Percentiles rank a stretch among this genome's conserved stretches.
Conservation (phyloP, 2,329 filamentous ascomycete genomes). For the Colletotrichum trifolii region DNA sequence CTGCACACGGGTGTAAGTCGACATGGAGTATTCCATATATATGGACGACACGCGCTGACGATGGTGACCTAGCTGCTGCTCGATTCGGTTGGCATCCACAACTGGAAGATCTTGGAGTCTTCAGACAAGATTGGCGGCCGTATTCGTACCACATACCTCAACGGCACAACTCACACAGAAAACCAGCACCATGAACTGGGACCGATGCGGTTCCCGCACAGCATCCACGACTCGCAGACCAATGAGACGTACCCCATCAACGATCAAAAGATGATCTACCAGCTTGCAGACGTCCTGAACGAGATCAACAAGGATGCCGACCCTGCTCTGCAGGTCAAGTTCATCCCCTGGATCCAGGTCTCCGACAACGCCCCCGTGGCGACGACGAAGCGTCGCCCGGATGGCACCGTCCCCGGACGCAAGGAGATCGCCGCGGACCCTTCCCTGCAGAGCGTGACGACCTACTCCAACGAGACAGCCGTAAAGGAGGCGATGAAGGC, state of each 20-base stretch:
- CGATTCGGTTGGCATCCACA: slow-evolving; percentile 54
- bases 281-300: slow-evolving; percentile 54
- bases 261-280: slow-evolving; percentile 56
- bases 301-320: slow-evolving; percentile 48
- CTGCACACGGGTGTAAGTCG: slow-evolving; percentile 42
- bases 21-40: no score
- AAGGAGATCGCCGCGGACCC: slow-evolving; percentile 41
- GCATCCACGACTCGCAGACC: slow-evolving; percentile 51
- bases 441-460: slow-evolving; percentile 28
- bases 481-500: slow-evolving; percentile 39
- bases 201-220: slow-evolving; percentile 56
- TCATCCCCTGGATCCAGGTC: slow-evolving; percentile 54
- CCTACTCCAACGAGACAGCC: slow-evolving; percentile 42
- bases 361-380: slow-evolving; percentile 46
- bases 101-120: slow-evolving; percentile 58
- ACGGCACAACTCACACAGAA: slow-evolving; percentile 44
- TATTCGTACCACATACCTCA: slow-evolving; percentile 55
- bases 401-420: slow-evolving; percentile 42
- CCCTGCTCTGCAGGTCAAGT: slow-evolving; percentile 48
- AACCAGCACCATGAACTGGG: slow-evolving; percentile 52
- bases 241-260: slow-evolving; percentile 54
- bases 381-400: slow-evolving; percentile 41
- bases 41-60: no score
- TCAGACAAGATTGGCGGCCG: slow-evolving; percentile 54
- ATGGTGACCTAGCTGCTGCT: slow-evolving; percentile 46